Base-by-base conservation (phyloP, 306 rosid species). In the Castanopsis chinensis region DNA sequence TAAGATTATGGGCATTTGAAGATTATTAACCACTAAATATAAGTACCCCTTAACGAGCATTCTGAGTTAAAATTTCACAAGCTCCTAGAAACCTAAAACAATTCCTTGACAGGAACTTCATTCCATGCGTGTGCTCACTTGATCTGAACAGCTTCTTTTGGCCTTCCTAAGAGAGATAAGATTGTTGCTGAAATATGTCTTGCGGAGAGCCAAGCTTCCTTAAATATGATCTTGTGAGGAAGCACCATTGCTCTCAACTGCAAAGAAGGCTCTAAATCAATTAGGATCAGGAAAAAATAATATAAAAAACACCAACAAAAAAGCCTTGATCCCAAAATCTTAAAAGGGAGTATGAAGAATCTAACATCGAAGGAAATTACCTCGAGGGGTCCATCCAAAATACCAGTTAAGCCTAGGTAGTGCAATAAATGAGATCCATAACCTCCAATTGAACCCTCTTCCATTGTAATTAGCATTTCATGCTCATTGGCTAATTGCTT, bases 231-330 rank as follows among this genome's bases (percentile, higher is more conserved):
- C 92, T 68, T 71, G 74, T 2, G 92, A 76, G 98, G 98, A 84
- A 94, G 98, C 78, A 86, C 86, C 97, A 94, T 85, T 74, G 97
- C 73, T 85, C 98, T 88, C 89, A 88, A 84, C 98, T 94, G 94
- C 88, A 79, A 18, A 41, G 21, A 45, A 76, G 81, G 13, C 13
- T 74, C 72, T 77, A 2, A 63, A 17, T 10, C 15, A 30, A 52
- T 82, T 57, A 78, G 63, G 27, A 80, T 12, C 11, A 13, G 60
- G 61, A 60, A 12, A 72, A 68, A 56, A n/a, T 5, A 35, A 18
- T 30, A 12, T 49, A 49, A 8, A 13, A 13, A 5, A 68, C n/a
- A 9, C 13, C 13, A 54, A 23, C 53, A 45, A 61, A 58, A 52
- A 23, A 54, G 21, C 21, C 9, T 2, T 71, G 19, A 49, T 49